Evolutionary conservation across 2,329 filamentous ascomycete species (phyloP).

Genomic region (Aschersonia sp.): DNA sequence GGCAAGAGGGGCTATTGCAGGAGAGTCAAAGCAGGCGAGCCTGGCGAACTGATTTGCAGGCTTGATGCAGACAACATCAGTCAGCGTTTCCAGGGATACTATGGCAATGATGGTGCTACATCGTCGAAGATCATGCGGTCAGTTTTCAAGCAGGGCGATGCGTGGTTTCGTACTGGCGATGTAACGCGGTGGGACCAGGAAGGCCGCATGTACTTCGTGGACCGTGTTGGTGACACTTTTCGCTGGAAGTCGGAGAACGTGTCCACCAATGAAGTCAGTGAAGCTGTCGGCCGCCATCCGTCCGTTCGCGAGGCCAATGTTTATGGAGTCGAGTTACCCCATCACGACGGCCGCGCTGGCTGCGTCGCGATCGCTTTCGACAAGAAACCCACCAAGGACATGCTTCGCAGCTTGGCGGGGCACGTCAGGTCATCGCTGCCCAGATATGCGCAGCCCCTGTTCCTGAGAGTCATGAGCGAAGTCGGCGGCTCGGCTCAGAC

Average conservation of each 20-base stretch:
- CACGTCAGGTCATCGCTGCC: constrained; percentile 48
- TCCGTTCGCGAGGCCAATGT: constrained; percentile 67
- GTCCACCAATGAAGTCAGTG: constrained; percentile 68
- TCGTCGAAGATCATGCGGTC: constrained; percentile 58
- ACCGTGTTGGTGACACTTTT: constrained; percentile 67
- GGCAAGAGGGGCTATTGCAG: constrained; percentile 55
- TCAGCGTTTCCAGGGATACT: constrained; percentile 68
- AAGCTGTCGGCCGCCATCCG: constrained; percentile 53
- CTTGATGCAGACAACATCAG: constrained; percentile 50
- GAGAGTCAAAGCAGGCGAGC: constrained; percentile 39
- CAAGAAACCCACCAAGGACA: constrained; percentile 25
- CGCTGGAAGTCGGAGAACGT: constrained; percentile 77
- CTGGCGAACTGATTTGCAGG: constrained; percentile 63
- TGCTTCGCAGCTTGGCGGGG: constrained; percentile 43
- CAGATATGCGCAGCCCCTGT: constrained; percentile 62
- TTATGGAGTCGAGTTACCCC: constrained; percentile 65
- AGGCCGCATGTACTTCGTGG: constrained; percentile 64
- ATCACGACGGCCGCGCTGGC: constrained; percentile 72
- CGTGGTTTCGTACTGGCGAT: constrained; percentile 77
- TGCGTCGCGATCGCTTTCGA: constrained; percentile 58
- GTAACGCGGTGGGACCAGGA: constrained; percentile 56
- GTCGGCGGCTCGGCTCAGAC: constrained; percentile 40
- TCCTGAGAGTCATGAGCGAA: constrained; percentile 51
- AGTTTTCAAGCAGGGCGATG: constrained; percentile 62
- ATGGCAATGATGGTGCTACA: constrained; percentile 56